Evolutionary conservation across 2,329 filamentous ascomycete genomes (phyloP).

Genomic region (Zopfia rhizophila): DNA sequence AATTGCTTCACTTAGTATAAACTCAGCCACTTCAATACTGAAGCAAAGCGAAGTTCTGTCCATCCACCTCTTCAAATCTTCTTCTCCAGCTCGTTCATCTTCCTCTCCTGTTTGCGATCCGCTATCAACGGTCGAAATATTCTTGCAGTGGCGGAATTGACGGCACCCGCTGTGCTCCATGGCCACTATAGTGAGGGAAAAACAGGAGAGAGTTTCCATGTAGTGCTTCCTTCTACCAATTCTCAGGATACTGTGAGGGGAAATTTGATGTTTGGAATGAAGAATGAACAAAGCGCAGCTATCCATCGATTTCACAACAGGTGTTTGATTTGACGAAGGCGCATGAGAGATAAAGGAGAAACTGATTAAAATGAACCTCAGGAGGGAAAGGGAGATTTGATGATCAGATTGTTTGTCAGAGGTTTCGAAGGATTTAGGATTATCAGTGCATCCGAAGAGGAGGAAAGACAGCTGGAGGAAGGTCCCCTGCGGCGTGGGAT

Average conservation of each 20-base stretch:
- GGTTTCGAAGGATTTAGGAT: no score
- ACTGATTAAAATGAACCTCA: conserved; percentile 1
- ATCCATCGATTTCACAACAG: conserved; percentile 2
- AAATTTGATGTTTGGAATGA: not conserved
- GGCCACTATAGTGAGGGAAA: not conserved
- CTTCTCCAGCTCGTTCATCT: conserved; percentile 1
- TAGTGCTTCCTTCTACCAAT: conserved; percentile 2
- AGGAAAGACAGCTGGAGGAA: no score
- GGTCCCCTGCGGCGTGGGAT: no score
- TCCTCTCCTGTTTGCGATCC: conserved; percentile 1
- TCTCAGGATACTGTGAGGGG: not conserved
- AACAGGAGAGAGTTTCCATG: not conserved
- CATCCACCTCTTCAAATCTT: not conserved
- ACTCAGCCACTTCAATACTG: not conserved
- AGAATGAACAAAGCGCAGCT: not conserved
- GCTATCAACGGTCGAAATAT: not conserved
- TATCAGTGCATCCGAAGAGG: no score
- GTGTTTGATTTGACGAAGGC: not conserved
- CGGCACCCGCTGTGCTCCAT: not conserved
- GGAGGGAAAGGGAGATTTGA: no score
- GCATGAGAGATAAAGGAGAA: not conserved
- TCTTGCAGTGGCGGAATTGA: not conserved
- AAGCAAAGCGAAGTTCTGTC: not conserved
- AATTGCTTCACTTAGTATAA: not conserved
- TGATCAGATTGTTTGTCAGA: no score